Percentiles rank a stretch among this genome's conserved stretches.
Evolutionary conservation across 2,329 filamentous ascomycete genomes (phyloP).

Genomic region (Cryphonectria naterciae): DNA sequence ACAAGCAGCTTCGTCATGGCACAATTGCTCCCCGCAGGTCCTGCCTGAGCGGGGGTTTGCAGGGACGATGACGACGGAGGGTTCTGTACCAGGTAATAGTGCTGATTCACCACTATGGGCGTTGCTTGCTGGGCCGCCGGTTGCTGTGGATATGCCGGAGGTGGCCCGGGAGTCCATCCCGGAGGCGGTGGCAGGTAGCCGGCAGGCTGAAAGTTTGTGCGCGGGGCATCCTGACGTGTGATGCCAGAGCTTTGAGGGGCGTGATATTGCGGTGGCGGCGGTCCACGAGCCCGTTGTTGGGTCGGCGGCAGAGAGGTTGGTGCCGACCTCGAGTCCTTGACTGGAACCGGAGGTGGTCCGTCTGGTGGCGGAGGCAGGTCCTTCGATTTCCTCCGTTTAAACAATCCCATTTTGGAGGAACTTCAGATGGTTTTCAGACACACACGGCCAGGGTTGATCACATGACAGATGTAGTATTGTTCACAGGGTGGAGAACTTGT

Average conservation of each 20-base stretch:
- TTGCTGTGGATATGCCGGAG: slow-evolving; percentile 35
- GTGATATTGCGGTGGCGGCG: slow-evolving; percentile 18
- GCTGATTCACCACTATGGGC: slow-evolving; percentile 56
- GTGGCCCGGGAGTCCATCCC: slow-evolving; percentile 30
- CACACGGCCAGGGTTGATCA: not conserved
- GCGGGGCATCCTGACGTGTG: slow-evolving; percentile 18
- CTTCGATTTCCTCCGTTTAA: slow-evolving; percentile 25
- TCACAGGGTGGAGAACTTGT: not conserved
- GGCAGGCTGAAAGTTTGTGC: slow-evolving; percentile 33
- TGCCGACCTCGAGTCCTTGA: slow-evolving; percentile 9
- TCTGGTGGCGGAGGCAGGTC: slow-evolving; percentile 16
- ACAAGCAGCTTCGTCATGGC: slow-evolving; percentile 43
- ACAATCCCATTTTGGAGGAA: slow-evolving; percentile 24
- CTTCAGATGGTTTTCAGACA: not conserved
- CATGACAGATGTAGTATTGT: not conserved
- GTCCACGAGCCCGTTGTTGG: not conserved
- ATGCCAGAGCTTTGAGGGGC: slow-evolving; percentile 22
- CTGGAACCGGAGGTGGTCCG: slow-evolving; percentile 13
- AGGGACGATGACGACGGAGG: slow-evolving; percentile 24
- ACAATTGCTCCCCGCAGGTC: slow-evolving; percentile 30
- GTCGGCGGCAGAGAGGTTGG: not conserved
- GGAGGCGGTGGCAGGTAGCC: slow-evolving; percentile 36
- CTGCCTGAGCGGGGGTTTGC: slow-evolving; percentile 23
- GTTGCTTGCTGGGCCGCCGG: slow-evolving; percentile 37
- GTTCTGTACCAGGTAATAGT: slow-evolving; percentile 50